A percentile compares a stretch with the other conserved stretches of the same genome.
Conservation (phyloP, 164 flowering plant genomes). For the Cinnamomum chago region DNA sequence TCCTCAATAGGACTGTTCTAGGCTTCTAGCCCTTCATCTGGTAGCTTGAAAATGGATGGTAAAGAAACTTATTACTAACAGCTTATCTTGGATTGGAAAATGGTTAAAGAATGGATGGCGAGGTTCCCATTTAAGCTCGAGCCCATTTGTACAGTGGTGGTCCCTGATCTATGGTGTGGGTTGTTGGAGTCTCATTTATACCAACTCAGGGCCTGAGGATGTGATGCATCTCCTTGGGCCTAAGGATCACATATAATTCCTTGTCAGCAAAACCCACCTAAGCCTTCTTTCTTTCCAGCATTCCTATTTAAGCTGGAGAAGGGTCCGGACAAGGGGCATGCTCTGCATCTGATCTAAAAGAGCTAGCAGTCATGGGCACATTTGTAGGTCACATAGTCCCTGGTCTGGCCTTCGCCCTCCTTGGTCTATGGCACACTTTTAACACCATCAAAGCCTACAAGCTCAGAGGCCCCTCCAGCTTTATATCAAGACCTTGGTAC, state of each 20-base stretch:
- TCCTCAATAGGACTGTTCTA: not conserved
- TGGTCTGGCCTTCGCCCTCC: conserved; percentile 52
- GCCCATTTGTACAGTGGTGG: not conserved
- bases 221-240: not conserved
- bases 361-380: conserved; percentile 47
- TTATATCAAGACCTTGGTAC: conserved; percentile 47
- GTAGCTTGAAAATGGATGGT: not conserved
- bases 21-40: not conserved
- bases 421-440: conserved; percentile 68
- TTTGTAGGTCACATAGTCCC: conserved; percentile 62
- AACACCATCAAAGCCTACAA: conserved; percentile 44
- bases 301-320: conserved; percentile 29
- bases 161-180: not conserved
- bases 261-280: not conserved
- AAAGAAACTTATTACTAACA: too few species aligned
- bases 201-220: not conserved
- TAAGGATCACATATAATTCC: not conserved
- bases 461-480: conserved; percentile 35
- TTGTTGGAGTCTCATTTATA: too few species aligned
- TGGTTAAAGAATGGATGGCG: not conserved
- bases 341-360: conserved; percentile 2
- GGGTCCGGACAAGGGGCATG: not conserved
- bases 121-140: not conserved
- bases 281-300: not conserved
- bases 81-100: too few species aligned